Evolutionary conservation across 1,284 basidiomycete species (phyloP).

Genomic region (Ceratobasidium sp.): DNA sequence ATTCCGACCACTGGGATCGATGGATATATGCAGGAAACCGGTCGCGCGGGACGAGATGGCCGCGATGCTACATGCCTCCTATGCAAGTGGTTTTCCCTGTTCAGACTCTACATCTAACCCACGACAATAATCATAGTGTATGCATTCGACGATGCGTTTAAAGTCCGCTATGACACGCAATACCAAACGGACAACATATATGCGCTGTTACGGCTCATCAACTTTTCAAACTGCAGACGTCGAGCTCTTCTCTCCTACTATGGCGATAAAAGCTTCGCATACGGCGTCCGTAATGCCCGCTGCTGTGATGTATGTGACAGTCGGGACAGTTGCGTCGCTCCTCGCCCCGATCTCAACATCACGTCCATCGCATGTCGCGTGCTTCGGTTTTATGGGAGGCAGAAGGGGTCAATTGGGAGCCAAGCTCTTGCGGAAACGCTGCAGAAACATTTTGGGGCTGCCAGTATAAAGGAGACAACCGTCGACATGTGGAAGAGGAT

Average conservation of each 20-base stretch:
- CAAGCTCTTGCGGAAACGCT: slow-evolving; percentile 5
- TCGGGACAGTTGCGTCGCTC: background rate
- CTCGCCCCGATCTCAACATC: slow-evolving; percentile 10
- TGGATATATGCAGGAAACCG: slow-evolving; percentile 42
- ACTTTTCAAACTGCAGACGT: slow-evolving; percentile 27
- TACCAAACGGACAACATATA: slow-evolving; percentile 11
- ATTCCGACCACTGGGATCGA: slow-evolving; percentile 38
- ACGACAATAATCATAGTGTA: slow-evolving; percentile 10
- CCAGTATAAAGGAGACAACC: background rate
- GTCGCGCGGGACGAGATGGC: slow-evolving; percentile 33
- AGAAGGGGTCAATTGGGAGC: background rate
- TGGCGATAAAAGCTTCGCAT: slow-evolving; percentile 10
- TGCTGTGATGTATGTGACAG: slow-evolving; percentile 42
- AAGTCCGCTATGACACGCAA: slow-evolving; percentile 6
- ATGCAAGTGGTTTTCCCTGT: background rate
- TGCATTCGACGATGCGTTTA: slow-evolving; percentile 37
- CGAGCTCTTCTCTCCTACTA: slow-evolving; percentile 18
- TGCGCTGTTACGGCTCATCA: slow-evolving; percentile 24
- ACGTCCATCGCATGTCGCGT: slow-evolving; percentile 28
- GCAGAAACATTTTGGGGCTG: background rate
- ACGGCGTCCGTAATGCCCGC: background rate
- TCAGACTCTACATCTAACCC: background rate
- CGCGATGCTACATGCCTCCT: slow-evolving; percentile 22
- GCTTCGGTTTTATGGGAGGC: slow-evolving; percentile 6
- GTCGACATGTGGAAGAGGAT: slow-evolving; percentile 29